Percentiles rank a stretch among this genome's conserved stretches.
Conservation (phyloP, 139 green algal species). For the Astrephomene gubernaculifera region DNA sequence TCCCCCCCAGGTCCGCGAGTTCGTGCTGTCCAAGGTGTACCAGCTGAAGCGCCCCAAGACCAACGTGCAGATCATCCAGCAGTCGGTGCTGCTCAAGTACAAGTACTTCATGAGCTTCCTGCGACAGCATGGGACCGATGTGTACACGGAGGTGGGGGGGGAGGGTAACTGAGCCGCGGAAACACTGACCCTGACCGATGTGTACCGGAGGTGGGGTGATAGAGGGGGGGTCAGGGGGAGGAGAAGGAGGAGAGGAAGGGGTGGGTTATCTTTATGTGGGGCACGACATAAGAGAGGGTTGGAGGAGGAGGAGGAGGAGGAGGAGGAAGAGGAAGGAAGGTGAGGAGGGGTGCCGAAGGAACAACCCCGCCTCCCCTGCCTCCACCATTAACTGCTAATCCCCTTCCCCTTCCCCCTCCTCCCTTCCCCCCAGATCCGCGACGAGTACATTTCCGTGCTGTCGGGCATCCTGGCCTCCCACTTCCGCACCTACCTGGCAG, state of each 20-base stretch:
- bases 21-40: slow-evolving; percentile 86
- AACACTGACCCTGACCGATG: no score
- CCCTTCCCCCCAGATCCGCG: slow-evolving; percentile 64
- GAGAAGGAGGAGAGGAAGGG: no score
- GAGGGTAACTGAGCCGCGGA: no score
- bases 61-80: slow-evolving; percentile 95
- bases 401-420: neutral
- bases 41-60: slow-evolving; percentile 93
- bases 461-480: slow-evolving; percentile 84
- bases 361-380: no score
- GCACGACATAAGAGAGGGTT: no score
- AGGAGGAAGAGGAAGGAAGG: neutral
- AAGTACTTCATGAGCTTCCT: slow-evolving; percentile 87
- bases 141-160: slow-evolving; percentile 79
- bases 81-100: slow-evolving; percentile 92
- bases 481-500: slow-evolving; percentile 89
- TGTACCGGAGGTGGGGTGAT: no score
- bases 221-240: no score
- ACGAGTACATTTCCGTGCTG: slow-evolving; percentile 86
- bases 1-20: slow-evolving; percentile 75
- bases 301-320: neutral
- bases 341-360: neutral
- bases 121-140: slow-evolving; percentile 70
- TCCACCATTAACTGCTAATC: neutral
- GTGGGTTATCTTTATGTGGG: no score